These are phyloP conservation scores for Beauveria pseudobassiana DNA, from an alignment of 2,329 filamentous ascomycete species.

Conservation along the genomic window DNA sequence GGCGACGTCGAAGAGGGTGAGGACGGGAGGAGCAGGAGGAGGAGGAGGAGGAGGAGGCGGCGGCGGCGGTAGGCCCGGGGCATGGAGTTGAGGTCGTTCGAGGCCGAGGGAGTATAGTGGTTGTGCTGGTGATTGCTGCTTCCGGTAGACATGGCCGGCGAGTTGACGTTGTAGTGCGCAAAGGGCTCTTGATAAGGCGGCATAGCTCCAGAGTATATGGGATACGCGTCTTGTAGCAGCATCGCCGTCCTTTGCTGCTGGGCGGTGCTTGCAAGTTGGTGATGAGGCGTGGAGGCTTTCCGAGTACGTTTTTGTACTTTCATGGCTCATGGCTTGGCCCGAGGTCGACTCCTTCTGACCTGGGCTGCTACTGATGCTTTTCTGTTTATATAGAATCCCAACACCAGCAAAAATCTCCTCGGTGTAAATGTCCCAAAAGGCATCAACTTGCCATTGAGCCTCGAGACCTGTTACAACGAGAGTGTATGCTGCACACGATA, in stretches of 20 bases:
- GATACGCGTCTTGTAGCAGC: conserved; percentile 17
- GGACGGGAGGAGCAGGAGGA: no score
- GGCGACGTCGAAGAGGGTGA: background rate
- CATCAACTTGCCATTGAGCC: conserved; percentile 1
- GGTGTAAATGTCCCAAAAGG: background rate
- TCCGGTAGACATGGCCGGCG: conserved; percentile 13
- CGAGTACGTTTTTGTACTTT: background rate
- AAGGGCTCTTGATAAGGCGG: conserved; percentile 11
- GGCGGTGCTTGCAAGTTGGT: background rate
- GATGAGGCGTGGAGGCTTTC: background rate
- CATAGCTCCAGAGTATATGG: conserved; percentile 1
- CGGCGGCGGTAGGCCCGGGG: background rate
- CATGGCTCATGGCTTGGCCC: background rate
- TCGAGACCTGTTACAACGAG: background rate
- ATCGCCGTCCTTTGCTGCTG: conserved; percentile 10
- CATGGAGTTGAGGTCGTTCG: conserved; percentile 7
- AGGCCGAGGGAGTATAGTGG: conserved; percentile 14
- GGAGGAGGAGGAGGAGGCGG: background rate
- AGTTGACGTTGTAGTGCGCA: conserved; percentile 7
- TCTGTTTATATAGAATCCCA: background rate
- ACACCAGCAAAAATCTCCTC: background rate
- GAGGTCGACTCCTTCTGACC: background rate
- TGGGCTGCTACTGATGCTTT: background rate
- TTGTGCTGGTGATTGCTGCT: background rate
- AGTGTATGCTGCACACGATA: background rate